These are phyloP conservation scores for Agaricus blazei DNA, from an alignment of 768 basidiomycete species.

Conservation along the genomic window DNA sequence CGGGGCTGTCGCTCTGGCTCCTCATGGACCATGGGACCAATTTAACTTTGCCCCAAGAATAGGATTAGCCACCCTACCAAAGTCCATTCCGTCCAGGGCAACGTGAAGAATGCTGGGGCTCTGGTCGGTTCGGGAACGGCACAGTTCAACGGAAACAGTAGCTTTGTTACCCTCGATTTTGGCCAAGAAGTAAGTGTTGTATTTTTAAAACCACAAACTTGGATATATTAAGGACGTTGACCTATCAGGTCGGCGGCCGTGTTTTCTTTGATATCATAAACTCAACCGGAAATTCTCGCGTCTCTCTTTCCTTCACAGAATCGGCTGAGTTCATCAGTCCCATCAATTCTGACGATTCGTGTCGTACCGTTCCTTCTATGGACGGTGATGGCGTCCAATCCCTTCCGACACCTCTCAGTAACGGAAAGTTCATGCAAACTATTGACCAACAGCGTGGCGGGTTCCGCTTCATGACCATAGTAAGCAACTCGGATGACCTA, in stretches of 20 bases:
- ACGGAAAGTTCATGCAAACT: conserved; percentile 29
- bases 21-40: conserved; percentile 2
- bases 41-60: conserved; percentile 1
- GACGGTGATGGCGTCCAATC: conserved; percentile 30
- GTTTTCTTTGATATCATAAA: conserved; percentile 24
- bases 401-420: conserved; percentile 22
- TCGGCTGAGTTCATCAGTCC: conserved; percentile 44
- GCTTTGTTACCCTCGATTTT: not conserved
- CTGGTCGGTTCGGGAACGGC: conserved; percentile 1
- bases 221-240: not conserved
- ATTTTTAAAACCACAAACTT: not conserved
- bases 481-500: conserved; percentile 27
- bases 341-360: conserved; percentile 36
- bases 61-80: conserved; percentile 1
- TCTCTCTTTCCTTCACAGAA: conserved; percentile 48
- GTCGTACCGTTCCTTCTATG: conserved; percentile 17
- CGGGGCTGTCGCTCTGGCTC: not conserved
- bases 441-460: conserved; percentile 38
- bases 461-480: conserved; percentile 42
- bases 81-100: not conserved
- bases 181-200: not conserved
- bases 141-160: not conserved
- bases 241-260: conserved; percentile 25
- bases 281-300: conserved; percentile 22
- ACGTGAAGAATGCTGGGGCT: not conserved